Percentiles rank a stretch among this genome's conserved stretches.
phyloP scores from a whole-genome alignment of 1,139 yeast species.

The Candida albicans region DNA sequence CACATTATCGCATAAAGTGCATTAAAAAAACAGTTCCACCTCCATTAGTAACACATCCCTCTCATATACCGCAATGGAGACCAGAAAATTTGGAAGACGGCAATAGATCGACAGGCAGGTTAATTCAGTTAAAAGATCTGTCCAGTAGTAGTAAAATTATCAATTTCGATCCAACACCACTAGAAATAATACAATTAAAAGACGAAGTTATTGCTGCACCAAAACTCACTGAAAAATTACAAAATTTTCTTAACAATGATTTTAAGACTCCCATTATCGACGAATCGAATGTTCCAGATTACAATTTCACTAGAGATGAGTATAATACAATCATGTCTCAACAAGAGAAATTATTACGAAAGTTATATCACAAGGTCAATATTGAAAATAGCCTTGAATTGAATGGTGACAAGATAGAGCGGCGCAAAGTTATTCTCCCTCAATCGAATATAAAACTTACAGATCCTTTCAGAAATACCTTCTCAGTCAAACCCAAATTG shows the following conservation, averaged over 20 bases:
- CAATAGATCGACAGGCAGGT: conserved; percentile 33
- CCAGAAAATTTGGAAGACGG: conserved; percentile 34
- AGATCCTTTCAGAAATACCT: conserved; percentile 42
- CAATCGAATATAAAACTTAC: conserved; percentile 42
- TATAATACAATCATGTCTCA: conserved; percentile 31
- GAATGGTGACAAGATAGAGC: conserved; percentile 45
- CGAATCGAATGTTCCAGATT: conserved; percentile 36
- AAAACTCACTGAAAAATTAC: conserved; percentile 41
- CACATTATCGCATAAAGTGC: conserved; percentile 35
- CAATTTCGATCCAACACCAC: conserved; percentile 32
- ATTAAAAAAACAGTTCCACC: conserved; percentile 54
- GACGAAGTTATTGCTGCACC: conserved; percentile 27
- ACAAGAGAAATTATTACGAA: conserved; percentile 31
- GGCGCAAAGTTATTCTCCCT: conserved; percentile 47
- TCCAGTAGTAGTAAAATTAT: conserved; percentile 41
- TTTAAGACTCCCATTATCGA: conserved; percentile 43
- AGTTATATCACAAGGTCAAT: conserved; percentile 32
- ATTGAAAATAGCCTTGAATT: conserved; percentile 41
- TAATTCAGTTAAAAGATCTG: conserved; percentile 20
- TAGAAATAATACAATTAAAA: conserved; percentile 23
- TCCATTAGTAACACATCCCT: conserved; percentile 74
- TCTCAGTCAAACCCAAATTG: conserved; percentile 39
- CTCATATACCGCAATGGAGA: conserved; percentile 68
- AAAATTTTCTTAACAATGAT: conserved; percentile 53
- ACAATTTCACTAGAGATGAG: conserved; percentile 34